These are phyloP conservation scores for Amoeboaphelidium protococcarum DNA, from an alignment of 371 early-diverging fungal species.

Conservation along the genomic window DNA sequence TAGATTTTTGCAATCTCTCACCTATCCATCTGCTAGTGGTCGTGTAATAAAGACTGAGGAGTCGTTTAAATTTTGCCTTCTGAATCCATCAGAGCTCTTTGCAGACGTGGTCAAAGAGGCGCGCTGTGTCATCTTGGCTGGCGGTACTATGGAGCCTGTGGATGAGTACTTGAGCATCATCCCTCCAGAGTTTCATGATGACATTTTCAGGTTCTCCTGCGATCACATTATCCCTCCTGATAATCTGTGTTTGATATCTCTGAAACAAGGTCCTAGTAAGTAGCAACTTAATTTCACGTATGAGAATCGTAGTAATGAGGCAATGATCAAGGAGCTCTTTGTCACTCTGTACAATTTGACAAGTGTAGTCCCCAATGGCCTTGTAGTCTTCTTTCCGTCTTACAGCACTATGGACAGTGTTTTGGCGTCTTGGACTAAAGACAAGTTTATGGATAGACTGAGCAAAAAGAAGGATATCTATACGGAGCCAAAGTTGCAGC, in stretches of 20 bases:
- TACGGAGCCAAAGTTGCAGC: no score
- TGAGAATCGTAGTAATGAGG: conserved; percentile 24
- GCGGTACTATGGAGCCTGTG: conserved; percentile 90
- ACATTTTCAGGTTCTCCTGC: conserved; percentile 35
- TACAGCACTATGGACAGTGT: conserved; percentile 55
- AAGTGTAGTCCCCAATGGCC: conserved; percentile 64
- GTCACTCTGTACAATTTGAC: conserved; percentile 23
- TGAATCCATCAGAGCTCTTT: conserved; percentile 66
- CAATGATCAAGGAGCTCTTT: conserved; percentile 15
- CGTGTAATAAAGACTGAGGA: no score
- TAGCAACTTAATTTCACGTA: conserved; percentile 35
- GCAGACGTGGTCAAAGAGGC: conserved; percentile 47
- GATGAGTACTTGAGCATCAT: conserved; percentile 4
- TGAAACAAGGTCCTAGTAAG: conserved; percentile 33
- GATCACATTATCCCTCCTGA: conserved; percentile 44
- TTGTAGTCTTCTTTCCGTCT: conserved; percentile 81
- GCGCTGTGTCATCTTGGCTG: conserved; percentile 59
- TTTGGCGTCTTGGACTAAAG: conserved; percentile 22
- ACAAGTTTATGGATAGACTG: conserved; percentile 18
- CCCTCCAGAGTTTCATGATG: conserved; percentile 5
- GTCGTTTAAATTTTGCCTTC: conserved; percentile 29
- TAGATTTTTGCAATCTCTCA: no score
- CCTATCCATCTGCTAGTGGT: no score
- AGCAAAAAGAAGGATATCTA: conserved; percentile 27
- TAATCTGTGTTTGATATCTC: conserved; percentile 29